Conservation (phyloP, 805 yeast genomes). For the Suhomyces faveliae region DNA sequence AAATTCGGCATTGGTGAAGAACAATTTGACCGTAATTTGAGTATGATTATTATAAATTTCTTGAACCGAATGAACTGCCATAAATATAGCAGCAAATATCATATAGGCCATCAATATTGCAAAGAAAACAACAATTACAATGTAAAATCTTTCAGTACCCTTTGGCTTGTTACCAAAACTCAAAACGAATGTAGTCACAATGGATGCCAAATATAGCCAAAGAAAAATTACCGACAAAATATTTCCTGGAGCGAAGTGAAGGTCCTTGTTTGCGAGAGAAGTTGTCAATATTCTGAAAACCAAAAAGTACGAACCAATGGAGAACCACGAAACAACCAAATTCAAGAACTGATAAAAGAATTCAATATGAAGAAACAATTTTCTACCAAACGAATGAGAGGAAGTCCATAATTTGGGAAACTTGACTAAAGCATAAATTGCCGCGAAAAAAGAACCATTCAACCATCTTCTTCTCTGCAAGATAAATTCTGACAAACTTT, state of each 20-base stretch:
- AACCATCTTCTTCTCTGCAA: conserved; percentile 68
- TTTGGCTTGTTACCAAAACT: conserved; percentile 66
- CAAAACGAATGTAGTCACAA: conserved; percentile 58
- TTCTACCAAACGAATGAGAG: conserved; percentile 50
- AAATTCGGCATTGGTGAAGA: conserved; percentile 46
- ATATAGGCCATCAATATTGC: conserved; percentile 61
- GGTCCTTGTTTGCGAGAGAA: conserved; percentile 36
- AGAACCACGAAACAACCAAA: conserved; percentile 61
- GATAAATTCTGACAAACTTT: conserved; percentile 57
- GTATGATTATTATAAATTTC: conserved; percentile 33
- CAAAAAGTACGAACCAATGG: conserved; percentile 59
- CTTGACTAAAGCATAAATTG: conserved; percentile 54
- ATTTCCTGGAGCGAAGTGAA: conserved; percentile 46
- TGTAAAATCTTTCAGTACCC: conserved; percentile 55
- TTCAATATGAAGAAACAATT: conserved; percentile 53
- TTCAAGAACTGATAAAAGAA: conserved; percentile 53
- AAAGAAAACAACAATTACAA: conserved; percentile 52
- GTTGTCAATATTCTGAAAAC: conserved; percentile 64
- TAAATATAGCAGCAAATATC: conserved; percentile 55
- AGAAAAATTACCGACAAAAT: conserved; percentile 50
- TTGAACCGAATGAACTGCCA: conserved; percentile 53
- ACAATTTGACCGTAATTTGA: conserved; percentile 42
- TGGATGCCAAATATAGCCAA: conserved; percentile 56
- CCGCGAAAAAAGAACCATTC: conserved; percentile 69
- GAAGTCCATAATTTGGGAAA: conserved; percentile 56